Evolutionary conservation across 257 asterid genomes (phyloP), one percentile per base, ranked within the genome.

Genomic region (Solanum rostratum): DNA sequence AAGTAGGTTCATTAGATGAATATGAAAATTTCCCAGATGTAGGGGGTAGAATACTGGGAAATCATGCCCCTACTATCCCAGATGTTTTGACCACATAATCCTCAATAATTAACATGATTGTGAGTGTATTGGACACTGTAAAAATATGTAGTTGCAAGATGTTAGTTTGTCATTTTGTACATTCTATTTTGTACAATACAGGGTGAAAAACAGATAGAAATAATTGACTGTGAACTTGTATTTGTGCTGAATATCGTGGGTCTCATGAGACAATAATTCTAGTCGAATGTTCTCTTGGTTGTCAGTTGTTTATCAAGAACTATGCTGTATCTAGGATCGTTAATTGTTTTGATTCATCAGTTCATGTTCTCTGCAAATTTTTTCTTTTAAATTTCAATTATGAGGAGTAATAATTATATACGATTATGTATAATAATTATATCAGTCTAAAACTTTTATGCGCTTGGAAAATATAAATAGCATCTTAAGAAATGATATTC

Each of bases 21-120:
- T 89, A 69, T 20, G 99, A 95, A 66, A 89, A 85, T 84, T 94
- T 95, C 89, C 99, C 98, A 0, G 99, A 95, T 81, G 66, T 92
- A 8, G 99, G 99, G 30, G 99, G 98, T 86, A 91, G 89, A 89
- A 89, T 95, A 54, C 89, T 93, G 49, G 99, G 99, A 69, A 71
- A 94, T 87, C 92, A 84, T 85, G 85, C 93, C 80, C 86, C 95
- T 9, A 12, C 94, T 84, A 76, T 95, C 83, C 98, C 99, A 9
- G 99, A 94, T 84, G 66, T 93, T 69, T 79, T 95, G 81, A 94
- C 98, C 2, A 95, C 99, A 1, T 94, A 88, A 91, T 74, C 12
- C 12, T 76, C 27, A 1, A 57, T 12, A 52, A 29, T 29, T 79
- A 29, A 57, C 81, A 55, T 8, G 10, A 15, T 45, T 82, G 22